A percentile compares a stretch with the other conserved stretches of the same genome.
Evolutionary conservation across 2,329 filamentous ascomycete genomes (phyloP).

Genomic region (Tolypocladium nubicola): DNA sequence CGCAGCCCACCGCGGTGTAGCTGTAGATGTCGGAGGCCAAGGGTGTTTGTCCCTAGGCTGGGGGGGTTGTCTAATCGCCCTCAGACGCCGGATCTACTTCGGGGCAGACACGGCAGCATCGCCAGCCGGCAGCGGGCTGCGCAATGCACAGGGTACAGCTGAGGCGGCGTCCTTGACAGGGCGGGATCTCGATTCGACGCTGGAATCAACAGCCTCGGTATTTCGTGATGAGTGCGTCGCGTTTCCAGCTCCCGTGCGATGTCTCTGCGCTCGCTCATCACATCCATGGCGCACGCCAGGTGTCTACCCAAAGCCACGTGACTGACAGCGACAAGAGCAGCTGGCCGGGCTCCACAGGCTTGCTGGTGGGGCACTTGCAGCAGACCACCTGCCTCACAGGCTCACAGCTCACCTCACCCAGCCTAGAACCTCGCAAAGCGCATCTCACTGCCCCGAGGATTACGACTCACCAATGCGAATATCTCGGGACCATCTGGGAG

Average conservation of each 20-base stretch:
- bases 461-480: conserved; percentile 5
- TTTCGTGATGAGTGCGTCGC: neutral
- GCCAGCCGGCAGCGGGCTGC: neutral
- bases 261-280: neutral
- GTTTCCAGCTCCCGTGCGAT: neutral
- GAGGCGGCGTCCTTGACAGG: neutral
- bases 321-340: neutral
- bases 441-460: neutral
- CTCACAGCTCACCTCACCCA: neutral
- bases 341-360: neutral
- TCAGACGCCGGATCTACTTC: conserved; percentile 8
- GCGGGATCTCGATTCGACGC: neutral
- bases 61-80: neutral
- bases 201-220: neutral
- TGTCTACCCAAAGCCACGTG: neutral
- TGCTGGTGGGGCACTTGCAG: conserved; percentile 2
- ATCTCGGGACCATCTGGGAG: neutral
- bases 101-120: conserved; percentile 2
- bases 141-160: neutral
- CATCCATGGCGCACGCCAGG: neutral
- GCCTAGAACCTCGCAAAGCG: neutral
- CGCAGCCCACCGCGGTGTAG: conserved; percentile 10
- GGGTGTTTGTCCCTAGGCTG: neutral
- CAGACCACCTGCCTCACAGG: neutral
- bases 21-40: conserved; percentile 8